Percentiles rank a stretch among this genome's conserved stretches.
Evolutionary conservation across 2,329 filamentous ascomycete genomes (phyloP).

Genomic region (Paecilomyces niveus): DNA sequence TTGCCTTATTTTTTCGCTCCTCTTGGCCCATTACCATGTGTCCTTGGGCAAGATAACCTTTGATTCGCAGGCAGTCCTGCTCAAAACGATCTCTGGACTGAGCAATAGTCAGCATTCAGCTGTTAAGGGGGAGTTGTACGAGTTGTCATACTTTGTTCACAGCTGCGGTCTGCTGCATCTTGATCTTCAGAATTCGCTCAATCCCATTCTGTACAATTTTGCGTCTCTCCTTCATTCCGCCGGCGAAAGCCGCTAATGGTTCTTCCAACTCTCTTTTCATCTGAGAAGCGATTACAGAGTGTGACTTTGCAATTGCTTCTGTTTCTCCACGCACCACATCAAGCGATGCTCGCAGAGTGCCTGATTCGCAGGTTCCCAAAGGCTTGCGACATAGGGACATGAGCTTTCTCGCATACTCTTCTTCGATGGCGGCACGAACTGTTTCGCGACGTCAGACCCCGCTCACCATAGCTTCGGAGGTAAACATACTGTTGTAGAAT

Average conservation of each 20-base stretch:
- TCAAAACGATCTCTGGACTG: slow-evolving; percentile 89
- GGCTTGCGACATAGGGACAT: slow-evolving; percentile 79
- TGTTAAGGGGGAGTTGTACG: neutral
- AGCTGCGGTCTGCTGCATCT: slow-evolving; percentile 79
- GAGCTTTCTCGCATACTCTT: slow-evolving; percentile 89
- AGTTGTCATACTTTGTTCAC: slow-evolving; percentile 72
- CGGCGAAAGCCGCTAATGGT: slow-evolving; percentile 81
- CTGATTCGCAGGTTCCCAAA: slow-evolving; percentile 78
- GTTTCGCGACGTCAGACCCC: neutral
- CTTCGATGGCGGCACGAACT: slow-evolving; percentile 90
- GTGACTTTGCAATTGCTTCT: slow-evolving; percentile 88
- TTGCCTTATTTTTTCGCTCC: slow-evolving; percentile 97
- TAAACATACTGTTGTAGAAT: slow-evolving; percentile 70
- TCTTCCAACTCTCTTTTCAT: slow-evolving; percentile 97
- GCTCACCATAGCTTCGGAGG: neutral
- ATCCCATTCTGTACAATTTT: slow-evolving; percentile 95
- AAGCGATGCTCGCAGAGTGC: slow-evolving; percentile 73
- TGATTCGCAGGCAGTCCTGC: slow-evolving; percentile 96
- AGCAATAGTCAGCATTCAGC: slow-evolving; percentile 5
- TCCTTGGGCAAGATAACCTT: slow-evolving; percentile 94
- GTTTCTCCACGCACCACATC: slow-evolving; percentile 85
- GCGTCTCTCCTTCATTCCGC: slow-evolving; percentile 89
- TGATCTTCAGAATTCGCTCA: slow-evolving; percentile 88
- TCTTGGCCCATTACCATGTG: slow-evolving; percentile 99
- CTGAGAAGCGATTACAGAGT: slow-evolving; percentile 80